Conservation (phyloP, 2,329 filamentous ascomycete genomes). For the Macrophomina phaseolina region DNA sequence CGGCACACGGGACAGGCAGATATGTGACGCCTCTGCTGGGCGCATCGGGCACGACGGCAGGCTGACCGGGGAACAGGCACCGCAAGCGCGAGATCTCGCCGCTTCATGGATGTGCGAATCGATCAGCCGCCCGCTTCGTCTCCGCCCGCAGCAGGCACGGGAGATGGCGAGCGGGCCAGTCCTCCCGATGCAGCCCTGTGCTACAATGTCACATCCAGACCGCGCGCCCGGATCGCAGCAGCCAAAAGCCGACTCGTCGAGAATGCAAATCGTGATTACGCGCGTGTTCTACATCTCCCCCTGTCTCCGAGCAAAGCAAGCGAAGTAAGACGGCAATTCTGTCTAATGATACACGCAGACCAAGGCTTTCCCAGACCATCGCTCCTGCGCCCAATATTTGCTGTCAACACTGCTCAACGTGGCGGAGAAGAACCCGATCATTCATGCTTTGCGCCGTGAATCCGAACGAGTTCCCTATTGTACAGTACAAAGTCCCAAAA, state of each 20-base stretch:
- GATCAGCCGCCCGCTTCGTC: conserved; percentile 9
- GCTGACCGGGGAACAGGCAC: conserved; percentile 26
- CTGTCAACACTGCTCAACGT: not conserved
- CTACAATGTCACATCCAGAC: conserved; percentile 19
- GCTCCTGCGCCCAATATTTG: not conserved
- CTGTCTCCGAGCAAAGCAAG: conserved; percentile 6
- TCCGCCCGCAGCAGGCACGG: conserved; percentile 21
- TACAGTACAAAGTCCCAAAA: conserved; percentile 22
- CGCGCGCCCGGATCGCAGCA: conserved; percentile 1
- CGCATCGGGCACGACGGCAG: not conserved
- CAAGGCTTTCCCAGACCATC: conserved; percentile 17
- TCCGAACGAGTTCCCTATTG: conserved; percentile 29
- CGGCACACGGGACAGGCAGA: conserved; percentile 29
- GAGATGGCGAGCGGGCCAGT: conserved; percentile 17
- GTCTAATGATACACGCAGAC: conserved; percentile 26
- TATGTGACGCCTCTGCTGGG: conserved; percentile 19
- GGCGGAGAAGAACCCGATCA: conserved; percentile 13
- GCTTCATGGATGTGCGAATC: conserved; percentile 20
- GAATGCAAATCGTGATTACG: conserved; percentile 29
- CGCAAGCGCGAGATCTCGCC: not conserved
- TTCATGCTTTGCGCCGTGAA: conserved; percentile 20
- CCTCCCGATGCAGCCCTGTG: conserved; percentile 28
- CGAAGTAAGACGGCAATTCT: conserved; percentile 18
- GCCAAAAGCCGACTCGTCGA: conserved; percentile 8
- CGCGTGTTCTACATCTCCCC: conserved; percentile 22